Percentiles rank a stretch among this genome's conserved stretches.
Evolutionary conservation across 257 asterid genomes (phyloP).

Genomic region (Mentha longifolia): DNA sequence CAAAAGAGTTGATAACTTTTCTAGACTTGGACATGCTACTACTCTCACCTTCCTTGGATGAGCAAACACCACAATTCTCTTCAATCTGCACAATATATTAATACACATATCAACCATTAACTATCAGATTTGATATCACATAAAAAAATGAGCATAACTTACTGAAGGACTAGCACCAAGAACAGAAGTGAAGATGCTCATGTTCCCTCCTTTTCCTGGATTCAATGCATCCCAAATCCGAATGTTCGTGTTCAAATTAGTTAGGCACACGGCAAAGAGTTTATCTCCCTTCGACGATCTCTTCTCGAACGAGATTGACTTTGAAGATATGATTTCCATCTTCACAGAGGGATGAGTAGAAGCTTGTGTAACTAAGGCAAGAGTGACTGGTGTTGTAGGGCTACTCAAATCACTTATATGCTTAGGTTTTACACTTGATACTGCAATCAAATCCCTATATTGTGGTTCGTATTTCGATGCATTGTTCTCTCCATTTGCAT

Average conservation of each 20-base stretch:
- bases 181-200: slow-evolving; percentile 42
- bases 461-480: slow-evolving; percentile 48
- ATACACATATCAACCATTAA: not conserved
- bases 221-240: slow-evolving; percentile 66
- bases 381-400: slow-evolving; percentile 37
- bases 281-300: not conserved
- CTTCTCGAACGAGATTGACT: slow-evolving; percentile 30
- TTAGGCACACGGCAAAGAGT: slow-evolving; percentile 52
- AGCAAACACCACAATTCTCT: slow-evolving; percentile 45
- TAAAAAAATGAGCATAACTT: slow-evolving; percentile 13
- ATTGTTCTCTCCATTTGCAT: slow-evolving; percentile 15
- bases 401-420: slow-evolving; percentile 54
- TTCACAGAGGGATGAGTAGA: too few relatives aligned
- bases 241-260: slow-evolving; percentile 51
- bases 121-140: not conserved
- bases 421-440: slow-evolving; percentile 57
- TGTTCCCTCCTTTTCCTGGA: slow-evolving; percentile 30
- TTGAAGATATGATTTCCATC: slow-evolving; percentile 46
- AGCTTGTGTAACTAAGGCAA: slow-evolving; percentile 43
- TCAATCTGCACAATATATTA: slow-evolving; percentile 31
- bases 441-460: slow-evolving; percentile 58
- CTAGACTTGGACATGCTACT: slow-evolving; percentile 16
- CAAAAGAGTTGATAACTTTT: slow-evolving; percentile 28
- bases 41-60: slow-evolving; percentile 4
- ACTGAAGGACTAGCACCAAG: slow-evolving; percentile 36